A percentile compares a stretch with the other conserved stretches of the same genome.
These are phyloP conservation scores for Henningerozyma blattae DNA, from an alignment of 805 yeast genomes.

Conservation along the genomic window DNA sequence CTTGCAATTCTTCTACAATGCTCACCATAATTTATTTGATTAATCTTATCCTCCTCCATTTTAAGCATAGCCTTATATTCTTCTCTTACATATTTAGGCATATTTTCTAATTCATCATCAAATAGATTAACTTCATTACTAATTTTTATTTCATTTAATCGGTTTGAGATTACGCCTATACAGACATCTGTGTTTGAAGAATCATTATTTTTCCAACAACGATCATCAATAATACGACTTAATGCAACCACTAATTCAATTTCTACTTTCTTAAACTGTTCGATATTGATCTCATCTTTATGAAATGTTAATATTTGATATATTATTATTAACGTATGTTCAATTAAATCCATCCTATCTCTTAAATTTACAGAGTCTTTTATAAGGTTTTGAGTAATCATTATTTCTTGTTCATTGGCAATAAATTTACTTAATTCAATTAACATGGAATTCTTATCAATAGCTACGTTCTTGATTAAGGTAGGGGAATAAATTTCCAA, in stretches of 20 bases:
- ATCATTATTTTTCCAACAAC: no score
- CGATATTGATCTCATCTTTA: slow-evolving; percentile 5
- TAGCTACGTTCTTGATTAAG: slow-evolving; percentile 4
- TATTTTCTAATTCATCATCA: slow-evolving; percentile 32
- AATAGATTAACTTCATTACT: slow-evolving; percentile 18
- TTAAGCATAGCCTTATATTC: slow-evolving; percentile 30
- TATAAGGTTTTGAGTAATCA: slow-evolving; percentile 15
- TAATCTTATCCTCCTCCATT: slow-evolving; percentile 10
- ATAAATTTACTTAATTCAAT: slow-evolving; percentile 16
- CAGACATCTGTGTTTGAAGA: no score
- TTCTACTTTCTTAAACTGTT: slow-evolving; percentile 24
- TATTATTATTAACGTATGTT: slow-evolving; percentile 10
- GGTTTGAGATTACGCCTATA: no score
- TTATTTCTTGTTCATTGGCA: slow-evolving; percentile 24
- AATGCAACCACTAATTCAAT: slow-evolving; percentile 38
- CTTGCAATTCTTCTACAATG: slow-evolving; percentile 48
- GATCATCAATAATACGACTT: slow-evolving; percentile 34
- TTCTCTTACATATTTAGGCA: slow-evolving; percentile 28
- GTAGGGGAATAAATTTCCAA: slow-evolving; percentile 13
- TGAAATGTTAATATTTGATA: slow-evolving; percentile 13
- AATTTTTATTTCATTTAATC: slow-evolving; percentile 24
- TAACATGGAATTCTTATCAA: slow-evolving; percentile 15
- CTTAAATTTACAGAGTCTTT: slow-evolving; percentile 13
- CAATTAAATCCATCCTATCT: slow-evolving; percentile 9
- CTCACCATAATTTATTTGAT: slow-evolving; percentile 13